phyloP scores from a whole-genome alignment of 2,329 filamentous ascomycete genomes.

The Hypoxylon rubiginosum region DNA sequence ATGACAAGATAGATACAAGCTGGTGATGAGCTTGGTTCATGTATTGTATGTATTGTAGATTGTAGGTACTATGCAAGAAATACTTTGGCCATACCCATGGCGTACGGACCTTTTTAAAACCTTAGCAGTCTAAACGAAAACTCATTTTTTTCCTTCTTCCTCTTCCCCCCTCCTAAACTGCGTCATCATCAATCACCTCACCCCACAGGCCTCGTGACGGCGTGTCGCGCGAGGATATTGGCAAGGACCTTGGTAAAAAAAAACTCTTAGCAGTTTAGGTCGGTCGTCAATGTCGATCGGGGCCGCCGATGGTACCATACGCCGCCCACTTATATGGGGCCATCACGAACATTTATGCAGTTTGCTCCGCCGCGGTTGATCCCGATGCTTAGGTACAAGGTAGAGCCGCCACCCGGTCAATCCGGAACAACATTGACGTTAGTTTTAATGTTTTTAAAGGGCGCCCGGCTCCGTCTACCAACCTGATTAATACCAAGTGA shows the following conservation, averaged over 20 bases:
- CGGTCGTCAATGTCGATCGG: conserved; percentile 32
- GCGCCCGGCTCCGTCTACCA: conserved; percentile 26
- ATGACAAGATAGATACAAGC: conserved; percentile 12
- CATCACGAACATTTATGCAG: conserved; percentile 34
- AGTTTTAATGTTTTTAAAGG: conserved; percentile 4
- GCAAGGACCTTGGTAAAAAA: background rate
- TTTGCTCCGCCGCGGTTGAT: conserved; percentile 34
- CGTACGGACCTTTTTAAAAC: conserved; percentile 29
- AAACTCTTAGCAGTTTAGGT: background rate
- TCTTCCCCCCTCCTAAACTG: conserved; percentile 4
- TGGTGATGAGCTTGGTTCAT: conserved; percentile 23
- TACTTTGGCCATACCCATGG: conserved; percentile 7
- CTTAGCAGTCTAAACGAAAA: background rate
- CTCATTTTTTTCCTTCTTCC: background rate
- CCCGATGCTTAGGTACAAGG: conserved; percentile 17
- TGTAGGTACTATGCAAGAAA: background rate
- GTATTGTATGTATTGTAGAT: background rate
- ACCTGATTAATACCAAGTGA: background rate
- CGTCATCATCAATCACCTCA: conserved; percentile 38
- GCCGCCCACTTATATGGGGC: conserved; percentile 42
- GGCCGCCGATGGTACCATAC: conserved; percentile 36
- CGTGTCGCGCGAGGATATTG: conserved; percentile 32
- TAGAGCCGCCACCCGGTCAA: conserved; percentile 33
- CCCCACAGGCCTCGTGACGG: conserved; percentile 40
- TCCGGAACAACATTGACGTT: conserved; percentile 14